A percentile compares a stretch with the other conserved stretches of the same genome.
Conservation (phyloP, 805 yeast species). For the Yarrowia sp. region DNA sequence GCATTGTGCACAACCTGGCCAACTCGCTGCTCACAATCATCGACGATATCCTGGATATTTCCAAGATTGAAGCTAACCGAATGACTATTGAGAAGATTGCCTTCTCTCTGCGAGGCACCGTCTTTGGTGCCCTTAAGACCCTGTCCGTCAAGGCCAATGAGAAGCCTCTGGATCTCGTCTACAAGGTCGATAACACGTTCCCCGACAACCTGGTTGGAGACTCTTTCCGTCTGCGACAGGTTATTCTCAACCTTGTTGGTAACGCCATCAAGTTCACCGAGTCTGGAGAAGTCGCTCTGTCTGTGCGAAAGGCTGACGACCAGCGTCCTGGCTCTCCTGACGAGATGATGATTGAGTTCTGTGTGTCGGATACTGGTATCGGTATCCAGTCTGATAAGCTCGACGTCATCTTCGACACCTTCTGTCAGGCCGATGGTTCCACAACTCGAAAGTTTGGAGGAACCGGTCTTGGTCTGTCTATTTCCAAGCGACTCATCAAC, state of each 20-base stretch:
- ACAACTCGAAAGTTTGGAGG: constrained; percentile 94
- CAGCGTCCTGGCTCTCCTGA: constrained; percentile 51
- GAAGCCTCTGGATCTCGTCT: constrained; percentile 77
- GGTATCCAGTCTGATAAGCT: constrained; percentile 87
- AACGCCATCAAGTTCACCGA: constrained; percentile 89
- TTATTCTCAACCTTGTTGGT: constrained; percentile 83
- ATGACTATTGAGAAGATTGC: constrained; percentile 93
- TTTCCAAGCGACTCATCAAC: constrained; percentile 84
- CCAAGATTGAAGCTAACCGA: constrained; percentile 91
- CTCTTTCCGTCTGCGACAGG: constrained; percentile 86
- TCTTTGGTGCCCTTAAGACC: constrained; percentile 88
- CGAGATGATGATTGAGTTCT: constrained; percentile 73
- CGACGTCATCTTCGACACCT: constrained; percentile 85
- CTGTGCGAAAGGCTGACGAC: constrained; percentile 64
- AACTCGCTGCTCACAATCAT: constrained; percentile 84
- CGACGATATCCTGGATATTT: constrained; percentile 89
- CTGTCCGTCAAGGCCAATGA: constrained; percentile 89
- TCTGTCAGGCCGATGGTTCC: constrained; percentile 93
- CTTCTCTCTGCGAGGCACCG: constrained; percentile 83
- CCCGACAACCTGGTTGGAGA: constrained; percentile 89
- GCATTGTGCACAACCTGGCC: constrained; percentile 87
- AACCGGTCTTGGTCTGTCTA: constrained; percentile 87
- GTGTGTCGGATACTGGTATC: constrained; percentile 90
- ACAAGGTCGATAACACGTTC: constrained; percentile 84
- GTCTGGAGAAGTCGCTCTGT: constrained; percentile 78